Conservation (phyloP, 768 basidiomycete genomes). For the Lepiota venenata region DNA sequence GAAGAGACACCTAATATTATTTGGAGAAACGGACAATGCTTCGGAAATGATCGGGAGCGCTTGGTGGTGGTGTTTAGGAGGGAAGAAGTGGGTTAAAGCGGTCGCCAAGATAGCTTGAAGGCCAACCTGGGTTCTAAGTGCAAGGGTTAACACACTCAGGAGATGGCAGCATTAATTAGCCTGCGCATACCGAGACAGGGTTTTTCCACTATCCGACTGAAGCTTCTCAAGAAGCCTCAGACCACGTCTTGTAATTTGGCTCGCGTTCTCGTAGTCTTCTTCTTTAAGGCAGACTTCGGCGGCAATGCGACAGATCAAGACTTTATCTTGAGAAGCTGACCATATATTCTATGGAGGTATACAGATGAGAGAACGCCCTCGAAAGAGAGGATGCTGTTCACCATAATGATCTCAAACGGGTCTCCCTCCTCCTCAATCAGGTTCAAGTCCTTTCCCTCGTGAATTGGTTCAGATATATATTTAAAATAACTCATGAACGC, state of each 20-base stretch:
- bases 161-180: background rate
- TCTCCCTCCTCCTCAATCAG: slow-evolving; percentile 43
- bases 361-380: slow-evolving; percentile 8
- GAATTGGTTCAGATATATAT: slow-evolving; percentile 47
- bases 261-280: slow-evolving; percentile 69
- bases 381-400: slow-evolving; percentile 26
- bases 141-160: background rate
- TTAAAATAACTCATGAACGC: slow-evolving; percentile 67
- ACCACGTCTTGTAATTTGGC: slow-evolving; percentile 70
- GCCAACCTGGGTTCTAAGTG: slow-evolving; percentile 53
- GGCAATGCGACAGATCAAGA: slow-evolving; percentile 65
- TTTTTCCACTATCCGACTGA: slow-evolving; percentile 57
- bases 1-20: slow-evolving; percentile 66
- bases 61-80: slow-evolving; percentile 85
- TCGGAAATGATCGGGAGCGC: slow-evolving; percentile 74
- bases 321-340: slow-evolving; percentile 44
- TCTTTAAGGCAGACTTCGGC: slow-evolving; percentile 64
- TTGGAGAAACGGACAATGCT: slow-evolving; percentile 58
- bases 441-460: slow-evolving; percentile 34
- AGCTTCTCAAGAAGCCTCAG: slow-evolving; percentile 49
- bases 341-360: slow-evolving; percentile 49
- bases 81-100: slow-evolving; percentile 78
- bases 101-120: slow-evolving; percentile 73
- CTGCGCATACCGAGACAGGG: slow-evolving; percentile 41
- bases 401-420: slow-evolving; percentile 59